Evolutionary conservation across 768 basidiomycete species (phyloP).

Genomic region (Lentinula edodes): DNA sequence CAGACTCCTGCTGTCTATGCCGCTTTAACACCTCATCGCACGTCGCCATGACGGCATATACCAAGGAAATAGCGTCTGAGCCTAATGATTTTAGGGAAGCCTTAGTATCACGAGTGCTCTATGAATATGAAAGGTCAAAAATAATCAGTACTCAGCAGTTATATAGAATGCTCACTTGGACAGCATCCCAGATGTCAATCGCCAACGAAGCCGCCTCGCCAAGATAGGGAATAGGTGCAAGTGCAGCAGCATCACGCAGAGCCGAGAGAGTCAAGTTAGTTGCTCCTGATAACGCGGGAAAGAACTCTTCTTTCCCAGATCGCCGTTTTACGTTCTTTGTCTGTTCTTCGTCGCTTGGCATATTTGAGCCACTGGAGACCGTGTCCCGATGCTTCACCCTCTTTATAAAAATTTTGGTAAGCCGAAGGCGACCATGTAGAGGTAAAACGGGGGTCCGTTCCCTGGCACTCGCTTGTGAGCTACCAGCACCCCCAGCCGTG

Average conservation of each 20-base stretch:
- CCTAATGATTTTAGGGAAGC: neutral
- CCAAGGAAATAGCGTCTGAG: neutral
- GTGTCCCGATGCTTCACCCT: too few species aligned
- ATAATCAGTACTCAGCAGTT: neutral
- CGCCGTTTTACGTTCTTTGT: neutral
- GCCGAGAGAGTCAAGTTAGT: neutral
- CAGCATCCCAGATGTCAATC: neutral
- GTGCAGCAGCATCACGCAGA: neutral
- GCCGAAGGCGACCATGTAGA: too few species aligned
- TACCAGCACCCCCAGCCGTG: too few species aligned
- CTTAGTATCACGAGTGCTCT: neutral
- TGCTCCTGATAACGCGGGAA: neutral
- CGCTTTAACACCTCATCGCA: neutral
- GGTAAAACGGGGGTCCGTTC: too few species aligned
- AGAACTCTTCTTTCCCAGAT: neutral
- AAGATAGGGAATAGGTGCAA: neutral
- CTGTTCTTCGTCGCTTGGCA: neutral
- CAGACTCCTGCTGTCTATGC: neutral
- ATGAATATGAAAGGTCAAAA: too few species aligned
- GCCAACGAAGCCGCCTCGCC: neutral
- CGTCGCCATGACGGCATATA: neutral
- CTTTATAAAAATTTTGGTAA: too few species aligned
- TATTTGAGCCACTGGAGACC: neutral
- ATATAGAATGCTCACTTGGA: neutral
- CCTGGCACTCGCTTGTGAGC: too few species aligned